Base-by-base conservation (phyloP, 2,329 filamentous ascomycete genomes). In the Metarhizium robertsii region DNA sequence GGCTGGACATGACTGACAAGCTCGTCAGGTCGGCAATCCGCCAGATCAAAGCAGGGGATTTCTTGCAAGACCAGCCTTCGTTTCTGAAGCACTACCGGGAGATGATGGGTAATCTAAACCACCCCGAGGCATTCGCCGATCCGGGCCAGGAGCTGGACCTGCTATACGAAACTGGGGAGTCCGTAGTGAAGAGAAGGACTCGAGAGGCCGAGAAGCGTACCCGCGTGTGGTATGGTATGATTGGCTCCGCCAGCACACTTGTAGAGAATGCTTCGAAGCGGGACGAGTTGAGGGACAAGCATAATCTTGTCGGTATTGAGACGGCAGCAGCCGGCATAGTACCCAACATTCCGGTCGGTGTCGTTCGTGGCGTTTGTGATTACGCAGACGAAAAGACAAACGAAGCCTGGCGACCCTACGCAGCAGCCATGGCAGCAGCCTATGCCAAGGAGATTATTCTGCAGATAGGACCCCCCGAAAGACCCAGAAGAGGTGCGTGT, bases 381-480 rank as follows among this genome's bases (percentile, higher is more conserved):
- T 70, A 71, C 40, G 66, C 52, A 4, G 67, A 70, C 55, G 54
- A 59, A 36, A 61, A 64, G 34, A 69, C 69, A 53, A 67, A 65
- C 50, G 64, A 67, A 53, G 57, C 59, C 2, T 71, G 67, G 68
- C 65, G 68, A 38, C 64, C 62, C 6, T 70, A 67, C 54, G 67
- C 68, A 1, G 65, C 68, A 7, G 65, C 65, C 0, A 67, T 66
- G 59, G 67, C 67, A 10, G 65, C 65, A 0, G 62, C 65, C 3
- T 68, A 66, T 58, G 61, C 62, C 1, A 66, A 57, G 51, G 55
- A 52, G 29, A 48, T 57, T 16, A 25, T 57, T 50, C 47, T 52
- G 30, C 42, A 55, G 38, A 54, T 57, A 10, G 52, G 55, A 20
- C 55, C 43, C 30, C 43, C 16, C 7, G 46, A 49, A 29, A 18